Conservation (phyloP, 2,329 filamentous ascomycete species). For the Ophioceras dolichostomum region DNA sequence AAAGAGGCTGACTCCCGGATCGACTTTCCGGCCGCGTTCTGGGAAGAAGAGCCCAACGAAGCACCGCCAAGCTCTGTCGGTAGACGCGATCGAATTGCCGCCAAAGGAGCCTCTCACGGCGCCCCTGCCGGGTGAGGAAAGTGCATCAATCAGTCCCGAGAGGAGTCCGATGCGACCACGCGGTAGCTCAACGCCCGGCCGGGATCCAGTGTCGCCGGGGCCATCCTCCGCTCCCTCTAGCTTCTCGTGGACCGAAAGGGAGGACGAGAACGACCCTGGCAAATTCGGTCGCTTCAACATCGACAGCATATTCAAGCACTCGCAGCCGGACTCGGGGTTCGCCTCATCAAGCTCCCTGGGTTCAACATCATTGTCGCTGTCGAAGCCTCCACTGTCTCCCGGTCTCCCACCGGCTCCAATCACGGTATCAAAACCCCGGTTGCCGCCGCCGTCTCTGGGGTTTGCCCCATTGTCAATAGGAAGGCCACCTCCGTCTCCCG, state of each 20-base stretch:
- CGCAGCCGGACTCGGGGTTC: slow-evolving; percentile 15
- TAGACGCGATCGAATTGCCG: slow-evolving; percentile 39
- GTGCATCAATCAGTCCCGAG: slow-evolving; percentile 22
- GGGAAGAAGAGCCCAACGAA: slow-evolving; percentile 45
- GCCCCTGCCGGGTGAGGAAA: slow-evolving; percentile 42
- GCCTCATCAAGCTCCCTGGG: slow-evolving; percentile 11
- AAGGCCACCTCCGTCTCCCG: too few relatives aligned
- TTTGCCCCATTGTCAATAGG: too few relatives aligned
- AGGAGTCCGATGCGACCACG: slow-evolving; percentile 33
- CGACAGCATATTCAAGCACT: slow-evolving; percentile 23
- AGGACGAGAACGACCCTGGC: slow-evolving; percentile 27
- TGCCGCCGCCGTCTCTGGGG: too few relatives aligned
- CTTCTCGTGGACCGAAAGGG: slow-evolving; percentile 43
- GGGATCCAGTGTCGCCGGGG: slow-evolving; percentile 41
- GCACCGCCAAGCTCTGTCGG: slow-evolving; percentile 48
- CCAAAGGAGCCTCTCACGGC: slow-evolving; percentile 47
- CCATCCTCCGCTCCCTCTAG: slow-evolving; percentile 56
- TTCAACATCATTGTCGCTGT: slow-evolving; percentile 2
- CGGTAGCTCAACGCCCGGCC: slow-evolving; percentile 39
- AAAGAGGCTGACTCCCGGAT: slow-evolving; percentile 29
- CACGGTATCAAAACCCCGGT: too few relatives aligned
- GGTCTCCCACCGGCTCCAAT: slow-evolving; percentile 7
- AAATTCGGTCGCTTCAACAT: slow-evolving; percentile 27
- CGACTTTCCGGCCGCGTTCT: slow-evolving; percentile 34
- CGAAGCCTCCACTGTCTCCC: slow-evolving; percentile 8